Base-by-base conservation (phyloP, 2,329 filamentous ascomycete genomes). In the Phaeosphaeria sp. region DNA sequence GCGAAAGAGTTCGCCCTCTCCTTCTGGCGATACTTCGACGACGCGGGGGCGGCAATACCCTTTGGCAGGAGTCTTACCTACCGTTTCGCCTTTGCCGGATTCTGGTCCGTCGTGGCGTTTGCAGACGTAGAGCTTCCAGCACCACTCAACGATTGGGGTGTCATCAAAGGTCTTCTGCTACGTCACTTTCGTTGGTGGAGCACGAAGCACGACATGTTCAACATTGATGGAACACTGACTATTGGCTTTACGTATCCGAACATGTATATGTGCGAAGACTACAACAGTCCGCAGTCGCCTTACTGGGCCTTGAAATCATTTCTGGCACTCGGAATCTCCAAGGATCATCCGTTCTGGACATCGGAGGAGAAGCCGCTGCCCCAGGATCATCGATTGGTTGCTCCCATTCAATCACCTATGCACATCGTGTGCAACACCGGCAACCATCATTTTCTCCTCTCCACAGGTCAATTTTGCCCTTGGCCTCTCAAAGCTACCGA, bases 221-320 rank as follows among this genome's bases (percentile, higher is more conserved):
- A 81, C 49, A 36, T 74, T 0, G 83, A 85, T 54, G 82, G 83
- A 0, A 83, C 82, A 0, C 44, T 85, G 18, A 84, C 79, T 2
- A 83, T 85, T 36, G 83, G 78, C 11, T 81, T 77, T 50, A 64
- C 74, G 1, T 80, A 78, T 39, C 77, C 77, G 9, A 86, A 86
- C 60, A 84, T 84, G 80, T 86, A 81, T 62, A 79, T 86, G 78
- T 75, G 76, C 36, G 84, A 86, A 64, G 81, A 85, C 60, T 86
- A 86, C 67, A 86, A 86, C 64, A 86, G 84, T 1, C 83, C 84
- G 0, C 84, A 86, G 57, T 86, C 83, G 0, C 75, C 79, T 0
- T 86, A 86, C 63, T 86, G 84, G 84, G 80, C 78, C 7, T 68
- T 86, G 21, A 86, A 86, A 55, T 79, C 80, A 0, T 78, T 86